phyloP scores from a whole-genome alignment of 1,284 basidiomycete species.

The Puccinia novopanici region DNA sequence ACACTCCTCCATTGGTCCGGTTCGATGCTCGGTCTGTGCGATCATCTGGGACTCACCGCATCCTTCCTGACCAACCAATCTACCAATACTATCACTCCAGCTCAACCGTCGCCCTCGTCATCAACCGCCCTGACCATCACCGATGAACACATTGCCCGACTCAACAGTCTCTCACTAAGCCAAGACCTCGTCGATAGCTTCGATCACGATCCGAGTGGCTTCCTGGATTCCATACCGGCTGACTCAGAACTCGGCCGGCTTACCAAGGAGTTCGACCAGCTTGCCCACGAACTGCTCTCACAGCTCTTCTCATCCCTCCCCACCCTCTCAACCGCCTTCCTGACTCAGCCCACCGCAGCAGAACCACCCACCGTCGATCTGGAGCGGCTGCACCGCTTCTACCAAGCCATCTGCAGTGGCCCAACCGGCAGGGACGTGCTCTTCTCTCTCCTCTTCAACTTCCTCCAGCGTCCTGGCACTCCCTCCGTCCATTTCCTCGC shows the following conservation, averaged over 20 bases:
- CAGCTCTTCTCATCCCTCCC: background rate
- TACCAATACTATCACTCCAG: background rate
- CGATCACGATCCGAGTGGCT: background rate
- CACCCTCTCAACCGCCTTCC: conserved; percentile 6
- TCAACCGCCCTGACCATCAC: background rate
- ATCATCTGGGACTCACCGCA: conserved; percentile 1
- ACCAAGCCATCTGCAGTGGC: background rate
- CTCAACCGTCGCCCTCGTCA: background rate
- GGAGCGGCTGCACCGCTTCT: conserved; percentile 4
- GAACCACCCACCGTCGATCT: background rate
- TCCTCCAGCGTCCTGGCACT: background rate
- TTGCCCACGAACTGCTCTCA: background rate
- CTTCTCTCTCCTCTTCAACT: background rate
- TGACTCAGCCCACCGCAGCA: background rate
- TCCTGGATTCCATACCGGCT: background rate
- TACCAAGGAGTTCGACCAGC: background rate
- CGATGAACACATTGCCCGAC: background rate
- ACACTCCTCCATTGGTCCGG: too few relatives aligned
- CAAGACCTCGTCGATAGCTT: background rate
- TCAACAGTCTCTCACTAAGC: background rate
- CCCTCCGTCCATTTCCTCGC: background rate
- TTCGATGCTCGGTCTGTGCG: background rate
- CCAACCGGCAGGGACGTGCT: conserved; percentile 7
- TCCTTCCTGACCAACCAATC: background rate
- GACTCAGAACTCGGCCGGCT: background rate